phyloP scores from a whole-genome alignment of 495 filamentous ascomycete genomes.

The Tuber microsphaerosporum region DNA sequence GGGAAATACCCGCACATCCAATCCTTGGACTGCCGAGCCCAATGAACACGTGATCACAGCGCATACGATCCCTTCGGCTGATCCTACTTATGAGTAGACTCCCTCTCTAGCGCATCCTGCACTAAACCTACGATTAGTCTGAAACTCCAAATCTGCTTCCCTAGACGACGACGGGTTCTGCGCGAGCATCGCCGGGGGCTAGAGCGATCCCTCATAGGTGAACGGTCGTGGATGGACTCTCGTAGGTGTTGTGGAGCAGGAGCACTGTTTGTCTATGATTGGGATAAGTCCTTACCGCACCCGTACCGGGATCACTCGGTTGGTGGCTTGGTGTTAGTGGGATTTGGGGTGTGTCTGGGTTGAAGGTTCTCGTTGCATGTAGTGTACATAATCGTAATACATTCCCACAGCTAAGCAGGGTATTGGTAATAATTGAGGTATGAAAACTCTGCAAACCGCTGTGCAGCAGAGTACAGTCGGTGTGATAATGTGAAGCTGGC shows the following conservation, averaged over 20 bases:
- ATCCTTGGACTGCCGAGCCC: conserved; percentile 59
- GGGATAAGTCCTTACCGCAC: no score
- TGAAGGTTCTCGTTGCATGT: no score
- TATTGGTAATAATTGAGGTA: neutral
- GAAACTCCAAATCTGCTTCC: neutral
- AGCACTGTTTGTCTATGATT: no score
- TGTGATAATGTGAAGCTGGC: no score
- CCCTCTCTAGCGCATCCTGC: conserved; percentile 50
- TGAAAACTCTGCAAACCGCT: neutral
- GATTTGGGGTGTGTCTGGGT: no score
- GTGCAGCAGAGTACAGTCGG: no score
- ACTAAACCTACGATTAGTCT: neutral
- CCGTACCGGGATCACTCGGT: no score
- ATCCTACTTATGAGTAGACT: conserved; percentile 61
- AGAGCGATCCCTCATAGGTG: neutral
- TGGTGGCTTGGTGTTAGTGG: no score
- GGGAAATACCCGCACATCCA: conserved; percentile 45
- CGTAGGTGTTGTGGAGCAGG: no score
- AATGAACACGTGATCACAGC: conserved; percentile 56
- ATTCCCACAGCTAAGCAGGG: no score
- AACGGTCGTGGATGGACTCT: no score
- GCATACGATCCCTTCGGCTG: conserved; percentile 62
- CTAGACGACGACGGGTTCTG: neutral
- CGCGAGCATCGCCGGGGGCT: neutral
- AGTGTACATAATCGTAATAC: no score